Base-by-base conservation (phyloP, 108 stramenopile species). In the Aurantiochytrium sp. region DNA sequence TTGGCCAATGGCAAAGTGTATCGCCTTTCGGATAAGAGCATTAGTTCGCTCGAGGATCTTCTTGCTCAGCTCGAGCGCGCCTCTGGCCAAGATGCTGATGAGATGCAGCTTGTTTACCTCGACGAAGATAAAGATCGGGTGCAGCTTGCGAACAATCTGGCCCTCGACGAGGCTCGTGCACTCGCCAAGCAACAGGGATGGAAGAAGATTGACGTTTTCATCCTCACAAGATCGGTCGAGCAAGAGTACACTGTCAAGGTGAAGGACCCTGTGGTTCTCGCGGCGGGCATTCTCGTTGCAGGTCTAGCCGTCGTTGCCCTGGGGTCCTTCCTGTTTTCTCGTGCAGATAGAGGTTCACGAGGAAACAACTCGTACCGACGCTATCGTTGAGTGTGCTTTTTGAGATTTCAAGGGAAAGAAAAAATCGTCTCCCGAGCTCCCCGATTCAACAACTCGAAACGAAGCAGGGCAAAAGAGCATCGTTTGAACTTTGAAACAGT, bases 201-300 rank as follows among this genome's bases (percentile, higher is more conserved):
- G 76, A 83, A 83, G 4, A 83, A 83, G 51, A 53, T 83, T 18
- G 76, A 83, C 28, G 76, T 83, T n/a, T 53, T 83, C 76, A 83
- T 83, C n/a, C 45, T 83, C 28, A 16, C 76, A 1, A 47, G 5
- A 35, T 12, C 49, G 6, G 12, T 45, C 45, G 49, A 83, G 25
- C 64, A 69, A 69, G 64, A 69, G 64, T 69, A 69, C 64, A 69
- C 64, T 18, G 64, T 69, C 64, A 69, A 69, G 42, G 64, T 69
- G 21, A 69, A 69, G 10, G 64, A 69, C 42, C 64, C 64, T 18
- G 64, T 69, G 10, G 25, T 69, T 0, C 42, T 69, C 35, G 64
- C 64, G 10, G 64, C 42, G 10, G 64, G 64, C 25, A 8, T 69
- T 23, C 35, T 42, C 42, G 64, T 42, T 10, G 64, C 64, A 8